Percentiles rank a stretch among this genome's conserved stretches.
Evolutionary conservation across 73 alveolate species (phyloP).

Genomic region (Paramecium pentaurelia): DNA sequence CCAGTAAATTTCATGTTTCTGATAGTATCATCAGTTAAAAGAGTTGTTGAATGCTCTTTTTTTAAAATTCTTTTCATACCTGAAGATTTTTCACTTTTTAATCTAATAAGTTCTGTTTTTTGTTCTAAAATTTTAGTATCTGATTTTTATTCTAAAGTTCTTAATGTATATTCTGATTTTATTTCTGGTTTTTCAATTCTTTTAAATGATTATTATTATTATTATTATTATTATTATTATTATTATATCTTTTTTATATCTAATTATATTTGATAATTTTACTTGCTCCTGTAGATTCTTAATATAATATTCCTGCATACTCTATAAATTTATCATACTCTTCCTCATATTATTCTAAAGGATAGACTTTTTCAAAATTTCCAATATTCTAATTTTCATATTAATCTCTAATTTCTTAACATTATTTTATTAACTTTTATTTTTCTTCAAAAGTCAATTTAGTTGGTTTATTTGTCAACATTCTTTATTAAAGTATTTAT

Average conservation of each 20-base stretch:
- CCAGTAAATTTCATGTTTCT: neutral
- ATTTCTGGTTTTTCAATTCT: neutral
- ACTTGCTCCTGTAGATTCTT: slow-evolving; percentile 63
- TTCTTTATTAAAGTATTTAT: slow-evolving; percentile 57
- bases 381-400: slow-evolving; percentile 65
- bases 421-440: slow-evolving; percentile 11
- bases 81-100: neutral
- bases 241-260: neutral
- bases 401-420: slow-evolving; percentile 52
- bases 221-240: neutral
- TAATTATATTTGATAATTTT: neutral
- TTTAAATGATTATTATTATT: neutral
- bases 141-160: neutral
- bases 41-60: neutral
- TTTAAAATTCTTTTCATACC: neutral
- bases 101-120: neutral
- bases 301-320: slow-evolving; percentile 26
- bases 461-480: slow-evolving; percentile 19
- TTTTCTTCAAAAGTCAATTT: slow-evolving; percentile 53
- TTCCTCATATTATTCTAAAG: slow-evolving; percentile 20
- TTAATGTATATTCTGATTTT: neutral
- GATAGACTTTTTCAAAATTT: slow-evolving; percentile 51
- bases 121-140: neutral
- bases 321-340: slow-evolving; percentile 22
- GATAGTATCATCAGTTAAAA: neutral